A percentile compares a stretch with the other conserved stretches of the same genome.
Conservation (phyloP, 2,329 filamentous ascomycete species). For the Samsoniella hepiali region DNA sequence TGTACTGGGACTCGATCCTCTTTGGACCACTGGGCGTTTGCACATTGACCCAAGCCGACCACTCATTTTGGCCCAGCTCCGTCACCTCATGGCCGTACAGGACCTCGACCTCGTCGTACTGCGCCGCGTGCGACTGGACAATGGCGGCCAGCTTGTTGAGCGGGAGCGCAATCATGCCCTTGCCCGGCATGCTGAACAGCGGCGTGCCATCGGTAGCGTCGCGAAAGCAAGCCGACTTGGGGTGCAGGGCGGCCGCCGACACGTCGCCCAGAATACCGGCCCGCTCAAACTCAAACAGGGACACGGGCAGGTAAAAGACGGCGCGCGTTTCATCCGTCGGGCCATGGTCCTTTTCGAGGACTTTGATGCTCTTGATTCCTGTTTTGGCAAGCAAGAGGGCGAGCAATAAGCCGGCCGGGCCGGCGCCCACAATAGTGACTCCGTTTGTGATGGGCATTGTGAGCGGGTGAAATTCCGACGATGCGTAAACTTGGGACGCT, state of each 20-base stretch:
- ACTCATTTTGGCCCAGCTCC: conserved; percentile 34
- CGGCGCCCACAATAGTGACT: conserved; percentile 24
- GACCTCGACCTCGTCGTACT: conserved; percentile 32
- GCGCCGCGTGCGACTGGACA: conserved; percentile 36
- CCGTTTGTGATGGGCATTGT: background rate
- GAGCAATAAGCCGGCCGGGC: conserved; percentile 24
- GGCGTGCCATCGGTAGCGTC: background rate
- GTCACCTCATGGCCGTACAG: conserved; percentile 40
- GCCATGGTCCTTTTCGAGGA: conserved; percentile 25
- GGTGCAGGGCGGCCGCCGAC: background rate
- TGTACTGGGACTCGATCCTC: conserved; percentile 38
- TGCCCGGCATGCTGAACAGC: background rate
- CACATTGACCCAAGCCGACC: conserved; percentile 31
- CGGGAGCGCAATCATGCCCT: conserved; percentile 40
- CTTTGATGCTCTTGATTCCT: conserved; percentile 25
- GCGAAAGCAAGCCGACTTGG: background rate
- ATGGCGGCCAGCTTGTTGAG: conserved; percentile 42
- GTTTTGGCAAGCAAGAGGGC: conserved; percentile 25
- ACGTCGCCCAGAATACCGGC: conserved; percentile 30
- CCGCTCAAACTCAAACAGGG: background rate
- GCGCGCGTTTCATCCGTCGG: background rate
- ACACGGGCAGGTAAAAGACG: background rate
- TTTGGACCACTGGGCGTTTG: conserved; percentile 24
- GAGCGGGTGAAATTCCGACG: too few species aligned
- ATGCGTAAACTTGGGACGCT: background rate